Percentiles rank a stretch among this genome's conserved stretches.
phyloP scores from a whole-genome alignment of 1,139 yeast genomes.

The Geotrichum bryndzae region DNA sequence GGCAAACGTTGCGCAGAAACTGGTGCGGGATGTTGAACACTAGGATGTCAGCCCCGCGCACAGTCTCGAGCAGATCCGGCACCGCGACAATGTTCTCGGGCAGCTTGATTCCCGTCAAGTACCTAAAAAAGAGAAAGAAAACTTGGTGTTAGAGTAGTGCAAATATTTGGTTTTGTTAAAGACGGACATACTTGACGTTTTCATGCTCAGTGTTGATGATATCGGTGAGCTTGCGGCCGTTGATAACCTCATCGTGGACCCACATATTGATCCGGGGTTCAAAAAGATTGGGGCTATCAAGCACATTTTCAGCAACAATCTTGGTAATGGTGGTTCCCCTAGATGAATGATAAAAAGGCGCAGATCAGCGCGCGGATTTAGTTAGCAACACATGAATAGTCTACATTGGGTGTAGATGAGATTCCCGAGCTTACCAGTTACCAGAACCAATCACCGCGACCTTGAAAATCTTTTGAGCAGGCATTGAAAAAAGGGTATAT shows the following conservation, averaged over 20 bases:
- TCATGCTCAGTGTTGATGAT: constrained; percentile 82
- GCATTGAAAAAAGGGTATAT: neutral
- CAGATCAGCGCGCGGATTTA: too few species aligned
- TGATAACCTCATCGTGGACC: constrained; percentile 75
- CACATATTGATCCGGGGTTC: constrained; percentile 76
- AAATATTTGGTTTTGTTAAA: too few species aligned
- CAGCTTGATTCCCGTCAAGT: constrained; percentile 73
- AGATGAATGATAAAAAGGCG: too few species aligned
- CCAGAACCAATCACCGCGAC: constrained; percentile 42
- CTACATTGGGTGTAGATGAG: too few species aligned
- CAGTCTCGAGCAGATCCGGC: constrained; percentile 72
- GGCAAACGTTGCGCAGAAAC: constrained; percentile 55
- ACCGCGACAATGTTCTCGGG: constrained; percentile 79
- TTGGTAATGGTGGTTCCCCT: constrained; percentile 89
- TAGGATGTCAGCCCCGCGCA: constrained; percentile 66
- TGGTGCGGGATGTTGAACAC: constrained; percentile 94
- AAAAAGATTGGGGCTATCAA: constrained; percentile 60
- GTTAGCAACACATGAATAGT: too few species aligned
- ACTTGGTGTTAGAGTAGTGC: neutral
- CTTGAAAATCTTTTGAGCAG: constrained; percentile 21
- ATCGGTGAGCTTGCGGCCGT: constrained; percentile 68
- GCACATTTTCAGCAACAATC: constrained; percentile 76
- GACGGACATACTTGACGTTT: constrained; percentile 53
- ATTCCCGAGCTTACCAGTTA: constrained; percentile 33
- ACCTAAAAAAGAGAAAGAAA: neutral